phyloP scores from a whole-genome alignment of 768 basidiomycete genomes.

The Auriscalpium orientale region DNA sequence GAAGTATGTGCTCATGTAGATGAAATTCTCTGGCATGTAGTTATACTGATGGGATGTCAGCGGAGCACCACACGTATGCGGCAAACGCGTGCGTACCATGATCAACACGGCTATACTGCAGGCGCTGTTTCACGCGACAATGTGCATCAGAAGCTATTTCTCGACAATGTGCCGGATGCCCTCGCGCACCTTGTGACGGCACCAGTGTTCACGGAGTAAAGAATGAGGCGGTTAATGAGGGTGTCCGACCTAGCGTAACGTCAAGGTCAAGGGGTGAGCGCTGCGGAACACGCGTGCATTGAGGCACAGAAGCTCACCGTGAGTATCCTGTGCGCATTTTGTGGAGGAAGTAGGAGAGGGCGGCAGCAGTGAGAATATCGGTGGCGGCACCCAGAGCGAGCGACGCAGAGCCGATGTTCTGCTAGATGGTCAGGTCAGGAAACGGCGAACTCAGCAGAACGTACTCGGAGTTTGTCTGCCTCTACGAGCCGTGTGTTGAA shows the following conservation, averaged over 20 bases:
- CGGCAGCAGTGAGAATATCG: constrained; percentile 43
- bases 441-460: constrained; percentile 6
- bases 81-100: constrained; percentile 33
- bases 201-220: constrained; percentile 62
- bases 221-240: constrained; percentile 44
- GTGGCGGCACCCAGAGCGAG: constrained; percentile 43
- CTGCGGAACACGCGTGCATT: neutral
- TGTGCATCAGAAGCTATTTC: neutral
- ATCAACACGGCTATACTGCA: constrained; percentile 46
- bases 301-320: constrained; percentile 23
- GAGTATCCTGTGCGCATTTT: constrained; percentile 42
- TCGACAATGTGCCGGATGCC: neutral
- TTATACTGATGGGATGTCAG: constrained; percentile 39
- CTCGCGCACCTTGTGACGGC: constrained; percentile 45
- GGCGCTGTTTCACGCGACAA: constrained; percentile 24
- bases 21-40: constrained; percentile 43
- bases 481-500: constrained; percentile 34
- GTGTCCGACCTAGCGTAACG: constrained; percentile 41
- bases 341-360: constrained; percentile 49
- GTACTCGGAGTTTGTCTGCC: constrained; percentile 39
- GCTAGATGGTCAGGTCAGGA: neutral
- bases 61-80: neutral
- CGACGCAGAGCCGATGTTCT: constrained; percentile 41
- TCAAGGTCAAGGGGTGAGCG: no score
- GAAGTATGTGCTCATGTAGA: constrained; percentile 57